Conservation (phyloP, 2,329 filamentous ascomycete genomes). For the Colletotrichum cuscutae region DNA sequence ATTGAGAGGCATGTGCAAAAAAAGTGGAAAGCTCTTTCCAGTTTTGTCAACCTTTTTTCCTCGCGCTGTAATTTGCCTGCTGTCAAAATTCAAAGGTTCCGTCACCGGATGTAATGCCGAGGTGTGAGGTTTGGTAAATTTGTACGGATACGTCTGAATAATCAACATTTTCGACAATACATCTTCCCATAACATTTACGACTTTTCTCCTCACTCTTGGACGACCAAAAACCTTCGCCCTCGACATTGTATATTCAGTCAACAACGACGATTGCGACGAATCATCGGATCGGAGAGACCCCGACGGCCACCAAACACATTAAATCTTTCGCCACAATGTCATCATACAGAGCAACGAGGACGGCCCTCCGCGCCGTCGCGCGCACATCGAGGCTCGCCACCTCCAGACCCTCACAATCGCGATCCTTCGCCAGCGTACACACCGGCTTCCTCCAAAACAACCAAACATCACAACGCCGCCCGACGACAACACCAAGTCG, state of each 20-base stretch:
- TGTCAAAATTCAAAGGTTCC: background rate
- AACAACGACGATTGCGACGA: background rate
- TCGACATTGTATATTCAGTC: background rate
- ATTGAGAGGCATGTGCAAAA: slow-evolving; percentile 20
- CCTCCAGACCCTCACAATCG: slow-evolving; percentile 18
- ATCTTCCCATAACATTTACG: background rate
- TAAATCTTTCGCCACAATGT: slow-evolving; percentile 9
- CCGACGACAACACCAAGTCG: too few species aligned
- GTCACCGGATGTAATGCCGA: slow-evolving; percentile 13
- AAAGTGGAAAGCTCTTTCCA: slow-evolving; percentile 7
- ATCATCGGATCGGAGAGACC: background rate
- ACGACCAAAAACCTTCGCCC: background rate
- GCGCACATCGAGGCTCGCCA: slow-evolving; percentile 21
- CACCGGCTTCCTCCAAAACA: slow-evolving; percentile 25
- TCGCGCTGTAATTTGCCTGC: background rate
- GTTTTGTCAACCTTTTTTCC: background rate
- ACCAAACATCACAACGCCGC: slow-evolving; percentile 3
- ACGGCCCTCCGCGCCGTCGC: slow-evolving; percentile 30
- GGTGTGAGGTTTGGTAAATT: slow-evolving; percentile 12
- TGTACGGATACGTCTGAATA: background rate
- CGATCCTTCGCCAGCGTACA: slow-evolving; percentile 27
- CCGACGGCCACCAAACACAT: background rate
- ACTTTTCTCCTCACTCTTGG: background rate
- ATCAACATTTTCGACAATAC: background rate
- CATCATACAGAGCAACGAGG: slow-evolving; percentile 30